Conservation (phyloP, 208 protist genomes). For the Strigomonas culicis region DNA sequence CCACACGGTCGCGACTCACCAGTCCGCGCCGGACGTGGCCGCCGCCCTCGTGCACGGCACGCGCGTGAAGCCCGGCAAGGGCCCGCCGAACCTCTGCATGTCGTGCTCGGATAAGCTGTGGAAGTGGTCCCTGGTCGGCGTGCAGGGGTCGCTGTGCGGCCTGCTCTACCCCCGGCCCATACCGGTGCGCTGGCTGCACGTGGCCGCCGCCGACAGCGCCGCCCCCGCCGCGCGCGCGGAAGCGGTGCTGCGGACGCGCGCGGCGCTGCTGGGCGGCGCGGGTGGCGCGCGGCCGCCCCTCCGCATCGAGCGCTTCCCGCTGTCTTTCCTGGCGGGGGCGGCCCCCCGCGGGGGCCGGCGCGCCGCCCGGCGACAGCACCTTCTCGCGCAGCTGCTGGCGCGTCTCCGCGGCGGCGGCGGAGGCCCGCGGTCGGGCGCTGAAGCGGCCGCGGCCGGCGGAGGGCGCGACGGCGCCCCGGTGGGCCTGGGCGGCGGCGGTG, state of each 20-base stretch:
- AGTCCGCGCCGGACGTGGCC: slow-evolving; percentile 31
- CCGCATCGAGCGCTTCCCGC: neutral
- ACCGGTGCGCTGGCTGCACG: slow-evolving; percentile 30
- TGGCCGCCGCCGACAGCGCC: slow-evolving; percentile 16
- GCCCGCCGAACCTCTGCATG: slow-evolving; percentile 75
- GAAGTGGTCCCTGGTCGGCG: slow-evolving; percentile 63
- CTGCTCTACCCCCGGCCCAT: slow-evolving; percentile 41
- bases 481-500: slow-evolving; percentile 9
- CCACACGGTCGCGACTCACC: slow-evolving; percentile 50
- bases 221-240: neutral
- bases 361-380: neutral
- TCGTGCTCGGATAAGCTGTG: slow-evolving; percentile 90
- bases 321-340: neutral
- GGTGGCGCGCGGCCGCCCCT: neutral
- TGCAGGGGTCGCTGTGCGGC: slow-evolving; percentile 54
- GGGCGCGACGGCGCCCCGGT: neutral
- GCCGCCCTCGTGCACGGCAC: slow-evolving; percentile 11
- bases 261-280: too few species aligned
- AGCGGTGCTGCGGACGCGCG: too few species aligned
- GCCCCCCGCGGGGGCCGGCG: neutral
- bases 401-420: neutral
- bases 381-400: neutral
- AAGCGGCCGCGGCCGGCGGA: too few species aligned
- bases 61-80: slow-evolving; percentile 86
- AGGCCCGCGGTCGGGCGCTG: too few species aligned